A percentile compares a stretch with the other conserved stretches of the same genome.
Conservation (phyloP, 148 eudicot genomes). For the Rhododendron henanense region DNA sequence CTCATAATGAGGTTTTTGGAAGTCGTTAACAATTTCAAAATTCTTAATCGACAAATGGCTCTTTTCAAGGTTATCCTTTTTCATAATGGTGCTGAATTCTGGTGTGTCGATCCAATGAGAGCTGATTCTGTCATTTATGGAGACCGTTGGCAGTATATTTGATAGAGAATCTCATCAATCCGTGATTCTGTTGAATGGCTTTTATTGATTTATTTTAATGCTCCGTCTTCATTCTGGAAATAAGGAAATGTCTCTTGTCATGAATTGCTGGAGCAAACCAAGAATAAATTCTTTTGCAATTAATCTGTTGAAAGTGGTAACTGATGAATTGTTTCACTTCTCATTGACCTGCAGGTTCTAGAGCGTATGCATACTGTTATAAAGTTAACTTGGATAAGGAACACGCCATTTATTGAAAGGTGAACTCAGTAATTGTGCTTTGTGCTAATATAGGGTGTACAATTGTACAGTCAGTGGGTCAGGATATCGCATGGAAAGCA, state of each 20-base stretch:
- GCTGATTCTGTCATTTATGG: background rate
- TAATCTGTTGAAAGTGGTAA: slow-evolving; percentile 5
- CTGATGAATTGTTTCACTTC: slow-evolving; percentile 1
- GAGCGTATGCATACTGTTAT: slow-evolving; percentile 48
- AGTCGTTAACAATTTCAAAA: background rate
- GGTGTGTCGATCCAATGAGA: background rate
- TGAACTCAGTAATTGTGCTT: slow-evolving; percentile 17
- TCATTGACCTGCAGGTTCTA: slow-evolving; percentile 58
- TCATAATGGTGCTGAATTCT: background rate
- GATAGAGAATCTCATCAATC: background rate
- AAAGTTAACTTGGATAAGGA: slow-evolving; percentile 90
- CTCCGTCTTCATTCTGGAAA: background rate
- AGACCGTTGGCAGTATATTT: background rate
- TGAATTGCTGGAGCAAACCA: background rate
- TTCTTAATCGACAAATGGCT: background rate
- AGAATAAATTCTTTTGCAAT: slow-evolving; percentile 6
- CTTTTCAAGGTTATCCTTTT: background rate
- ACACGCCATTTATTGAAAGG: slow-evolving; percentile 69
- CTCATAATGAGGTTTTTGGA: background rate
- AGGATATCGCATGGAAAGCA: background rate
- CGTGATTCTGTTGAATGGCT: background rate
- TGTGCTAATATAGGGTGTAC: background rate
- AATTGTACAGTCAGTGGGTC: background rate
- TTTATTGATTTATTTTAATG: background rate
- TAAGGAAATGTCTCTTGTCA: background rate